Evolutionary conservation across 2,329 filamentous ascomycete genomes (phyloP).

Genomic region (Xylariaceae sp.): DNA sequence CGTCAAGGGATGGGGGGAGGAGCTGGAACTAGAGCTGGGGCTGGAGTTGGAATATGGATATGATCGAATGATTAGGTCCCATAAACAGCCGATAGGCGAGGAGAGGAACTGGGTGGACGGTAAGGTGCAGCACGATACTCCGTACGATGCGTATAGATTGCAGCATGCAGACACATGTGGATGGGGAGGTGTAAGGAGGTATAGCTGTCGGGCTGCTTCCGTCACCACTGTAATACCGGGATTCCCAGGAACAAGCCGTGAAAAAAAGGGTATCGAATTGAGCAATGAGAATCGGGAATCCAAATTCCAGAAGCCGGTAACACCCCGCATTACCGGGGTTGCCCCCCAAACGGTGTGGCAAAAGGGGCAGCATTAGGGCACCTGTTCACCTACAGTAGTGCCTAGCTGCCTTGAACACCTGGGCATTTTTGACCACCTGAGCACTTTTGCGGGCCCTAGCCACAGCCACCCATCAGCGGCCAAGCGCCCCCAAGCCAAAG

Average conservation of each 20-base stretch:
- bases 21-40: too few species aligned
- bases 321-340: conserved; percentile 22
- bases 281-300: neutral
- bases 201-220: too few species aligned
- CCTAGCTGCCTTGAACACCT: too few species aligned
- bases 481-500: neutral
- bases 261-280: conserved; percentile 5
- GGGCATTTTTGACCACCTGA: too few species aligned
- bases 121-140: neutral
- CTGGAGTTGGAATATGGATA: conserved; percentile 11
- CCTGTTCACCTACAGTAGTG: neutral
- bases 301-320: conserved; percentile 17
- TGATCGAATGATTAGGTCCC: conserved; percentile 15
- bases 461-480: neutral
- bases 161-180: neutral
- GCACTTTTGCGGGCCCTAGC: neutral
- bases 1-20: neutral
- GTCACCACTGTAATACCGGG: conserved; percentile 31
- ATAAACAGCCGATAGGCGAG: conserved; percentile 16
- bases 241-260: conserved; percentile 27
- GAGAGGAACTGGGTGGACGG: neutral
- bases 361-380: neutral
- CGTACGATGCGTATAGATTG: neutral
- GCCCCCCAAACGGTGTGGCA: too few species aligned
- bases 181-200: too few species aligned